These are phyloP conservation scores for Colletotrichum shisoi DNA, from an alignment of 2,329 filamentous ascomycete species.

Conservation along the genomic window DNA sequence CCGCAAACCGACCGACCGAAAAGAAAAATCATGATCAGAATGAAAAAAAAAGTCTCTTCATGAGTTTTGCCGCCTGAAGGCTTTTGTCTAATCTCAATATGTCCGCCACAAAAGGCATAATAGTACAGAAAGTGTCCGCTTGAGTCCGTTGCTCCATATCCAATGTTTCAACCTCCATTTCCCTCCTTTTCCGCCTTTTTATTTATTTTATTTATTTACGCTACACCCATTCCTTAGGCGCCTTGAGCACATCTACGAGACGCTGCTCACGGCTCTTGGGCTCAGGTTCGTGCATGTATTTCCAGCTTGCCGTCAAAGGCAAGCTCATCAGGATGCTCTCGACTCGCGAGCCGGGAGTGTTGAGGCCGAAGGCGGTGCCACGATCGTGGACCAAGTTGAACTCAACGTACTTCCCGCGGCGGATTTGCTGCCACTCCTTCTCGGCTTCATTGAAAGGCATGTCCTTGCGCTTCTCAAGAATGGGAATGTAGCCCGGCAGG, in stretches of 20 bases:
- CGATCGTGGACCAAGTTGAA: slow-evolving; percentile 98
- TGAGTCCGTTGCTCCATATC: slow-evolving; percentile 21
- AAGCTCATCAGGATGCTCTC: slow-evolving; percentile 99
- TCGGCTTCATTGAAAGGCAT: slow-evolving; percentile 87
- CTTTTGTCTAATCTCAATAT: slow-evolving; percentile 39
- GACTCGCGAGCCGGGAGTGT: slow-evolving; percentile 87
- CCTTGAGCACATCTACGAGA: slow-evolving; percentile 74
- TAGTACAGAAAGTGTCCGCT: slow-evolving; percentile 34
- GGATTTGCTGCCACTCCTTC: slow-evolving; percentile 96
- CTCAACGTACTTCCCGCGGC: slow-evolving; percentile 94
- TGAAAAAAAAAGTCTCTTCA: slow-evolving; percentile 22
- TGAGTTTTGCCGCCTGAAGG: slow-evolving; percentile 35
- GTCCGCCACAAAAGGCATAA: slow-evolving; percentile 30
- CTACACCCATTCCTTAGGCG: slow-evolving; percentile 73
- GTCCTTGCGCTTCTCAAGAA: slow-evolving; percentile 86
- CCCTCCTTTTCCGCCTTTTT: neutral
- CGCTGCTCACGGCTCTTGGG: slow-evolving; percentile 79
- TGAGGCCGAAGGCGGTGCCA: slow-evolving; percentile 91
- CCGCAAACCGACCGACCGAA: neutral
- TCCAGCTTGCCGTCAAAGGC: slow-evolving; percentile 90
- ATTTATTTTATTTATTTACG: neutral
- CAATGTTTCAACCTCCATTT: slow-evolving; percentile 8
- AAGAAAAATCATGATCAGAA: slow-evolving; percentile 7
- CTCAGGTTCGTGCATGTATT: slow-evolving; percentile 90
- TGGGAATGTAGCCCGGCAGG: slow-evolving; percentile 88